A percentile compares a stretch with the other conserved stretches of the same genome.
Evolutionary conservation across 2,329 filamentous ascomycete species (phyloP).

Genomic region (Rhynchosporium agropyri): DNA sequence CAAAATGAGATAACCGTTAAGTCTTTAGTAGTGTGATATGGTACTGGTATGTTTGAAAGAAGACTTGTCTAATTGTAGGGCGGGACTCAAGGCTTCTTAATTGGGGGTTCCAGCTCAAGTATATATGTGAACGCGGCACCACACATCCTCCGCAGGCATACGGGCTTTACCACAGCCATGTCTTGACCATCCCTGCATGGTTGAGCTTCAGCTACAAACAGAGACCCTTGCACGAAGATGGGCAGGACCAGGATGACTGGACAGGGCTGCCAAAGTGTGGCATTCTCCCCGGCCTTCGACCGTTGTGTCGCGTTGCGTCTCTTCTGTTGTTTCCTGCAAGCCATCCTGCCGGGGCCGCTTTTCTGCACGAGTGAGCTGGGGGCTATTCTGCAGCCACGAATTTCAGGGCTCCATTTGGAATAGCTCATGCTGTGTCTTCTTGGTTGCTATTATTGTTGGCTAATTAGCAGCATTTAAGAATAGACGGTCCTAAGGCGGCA

Average conservation of each 20-base stretch:
- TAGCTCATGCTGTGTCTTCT: constrained; percentile 18
- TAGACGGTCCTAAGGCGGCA: constrained; percentile 32
- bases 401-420: constrained; percentile 18
- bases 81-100: constrained; percentile 30
- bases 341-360: constrained; percentile 27
- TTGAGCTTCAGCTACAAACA: constrained; percentile 33
- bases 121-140: constrained; percentile 39
- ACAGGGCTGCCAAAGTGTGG: constrained; percentile 12
- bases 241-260: constrained; percentile 20
- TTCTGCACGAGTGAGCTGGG: constrained; percentile 21
- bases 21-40: constrained; percentile 14
- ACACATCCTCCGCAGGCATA: constrained; percentile 32
- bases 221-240: constrained; percentile 25
- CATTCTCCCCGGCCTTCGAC: constrained; percentile 24
- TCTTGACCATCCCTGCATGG: constrained; percentile 32
- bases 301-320: constrained; percentile 24
- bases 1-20: constrained; percentile 23
- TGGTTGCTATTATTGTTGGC: constrained; percentile 20
- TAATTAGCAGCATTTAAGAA: constrained; percentile 39
- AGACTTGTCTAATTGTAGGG: constrained; percentile 23
- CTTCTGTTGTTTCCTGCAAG: constrained; percentile 27
- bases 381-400: constrained; percentile 10
- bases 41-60: constrained; percentile 11
- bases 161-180: constrained; percentile 34
- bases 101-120: constrained; percentile 35